Evolutionary conservation across 345 rosid genomes (phyloP).

Genomic region (Gossypium sturtianum): DNA sequence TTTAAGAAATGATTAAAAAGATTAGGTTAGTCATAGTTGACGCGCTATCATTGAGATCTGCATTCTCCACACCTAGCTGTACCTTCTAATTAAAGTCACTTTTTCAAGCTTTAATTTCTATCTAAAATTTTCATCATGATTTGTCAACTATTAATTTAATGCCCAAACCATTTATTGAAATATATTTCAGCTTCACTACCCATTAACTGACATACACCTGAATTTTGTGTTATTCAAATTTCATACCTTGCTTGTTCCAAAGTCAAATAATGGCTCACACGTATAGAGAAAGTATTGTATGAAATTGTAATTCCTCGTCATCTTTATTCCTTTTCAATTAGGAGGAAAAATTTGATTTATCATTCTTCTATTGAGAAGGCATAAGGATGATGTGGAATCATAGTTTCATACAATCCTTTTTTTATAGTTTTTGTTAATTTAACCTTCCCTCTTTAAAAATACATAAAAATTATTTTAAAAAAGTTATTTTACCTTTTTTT

Average conservation of each 20-base stretch:
- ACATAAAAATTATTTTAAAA: no score
- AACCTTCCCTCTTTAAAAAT: no score
- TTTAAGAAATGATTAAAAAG: conserved; percentile 8
- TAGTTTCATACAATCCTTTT: no score
- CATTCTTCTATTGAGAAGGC: no score
- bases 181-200: neutral
- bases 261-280: neutral
- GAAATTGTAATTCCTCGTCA: no score
- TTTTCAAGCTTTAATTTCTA: neutral
- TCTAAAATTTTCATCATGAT: neutral
- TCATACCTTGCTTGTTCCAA: neutral
- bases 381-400: no score
- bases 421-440: no score
- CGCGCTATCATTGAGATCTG: conserved; percentile 2
- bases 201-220: neutral
- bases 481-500: no score
- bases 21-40: neutral
- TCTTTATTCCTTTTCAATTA: fast-evolving
- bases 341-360: no score
- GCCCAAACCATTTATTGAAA: neutral
- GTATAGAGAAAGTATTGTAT: no score
- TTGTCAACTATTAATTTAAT: neutral
- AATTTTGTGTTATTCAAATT: neutral
- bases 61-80: neutral
- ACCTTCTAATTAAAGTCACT: neutral